Conservation (phyloP, 208 protist genomes). For the Leishmania tarentolae region DNA sequence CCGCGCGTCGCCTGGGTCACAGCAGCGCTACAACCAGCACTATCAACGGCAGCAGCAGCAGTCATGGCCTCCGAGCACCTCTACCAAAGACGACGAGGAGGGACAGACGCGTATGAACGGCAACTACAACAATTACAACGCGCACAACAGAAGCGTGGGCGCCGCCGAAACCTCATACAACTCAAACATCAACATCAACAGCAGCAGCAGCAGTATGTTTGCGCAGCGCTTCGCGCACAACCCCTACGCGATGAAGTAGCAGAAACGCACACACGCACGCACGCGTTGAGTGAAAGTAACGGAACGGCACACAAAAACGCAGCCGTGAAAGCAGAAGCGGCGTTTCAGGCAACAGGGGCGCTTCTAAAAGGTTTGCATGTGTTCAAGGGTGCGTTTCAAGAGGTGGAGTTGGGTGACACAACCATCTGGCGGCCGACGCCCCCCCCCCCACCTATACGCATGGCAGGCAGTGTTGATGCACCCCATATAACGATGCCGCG, state of each 20-base stretch:
- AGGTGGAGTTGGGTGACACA: background rate
- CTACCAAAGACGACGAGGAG: background rate
- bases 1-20: conserved; percentile 7
- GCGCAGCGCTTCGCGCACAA: conserved; percentile 37
- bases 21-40: conserved; percentile 23
- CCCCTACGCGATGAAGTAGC: conserved; percentile 34
- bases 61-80: background rate
- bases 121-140: conserved; percentile 6
- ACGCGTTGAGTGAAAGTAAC: background rate
- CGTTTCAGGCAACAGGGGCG: no score
- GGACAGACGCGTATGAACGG: conserved; percentile 1
- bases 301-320: no score
- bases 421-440: background rate
- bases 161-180: background rate
- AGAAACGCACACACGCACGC: background rate
- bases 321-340: no score
- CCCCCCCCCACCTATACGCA: no score
- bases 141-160: background rate
- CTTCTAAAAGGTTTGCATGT: no score
- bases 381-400: no score
- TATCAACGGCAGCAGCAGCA: conserved; percentile 13
- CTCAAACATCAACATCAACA: conserved; percentile 21
- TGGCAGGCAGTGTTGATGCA: background rate
- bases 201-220: no score
- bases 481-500: background rate